A percentile compares a stretch with the other conserved stretches of the same genome.
These are phyloP conservation scores for Nemania abortiva DNA, from an alignment of 2,329 filamentous ascomycete genomes.

Conservation along the genomic window DNA sequence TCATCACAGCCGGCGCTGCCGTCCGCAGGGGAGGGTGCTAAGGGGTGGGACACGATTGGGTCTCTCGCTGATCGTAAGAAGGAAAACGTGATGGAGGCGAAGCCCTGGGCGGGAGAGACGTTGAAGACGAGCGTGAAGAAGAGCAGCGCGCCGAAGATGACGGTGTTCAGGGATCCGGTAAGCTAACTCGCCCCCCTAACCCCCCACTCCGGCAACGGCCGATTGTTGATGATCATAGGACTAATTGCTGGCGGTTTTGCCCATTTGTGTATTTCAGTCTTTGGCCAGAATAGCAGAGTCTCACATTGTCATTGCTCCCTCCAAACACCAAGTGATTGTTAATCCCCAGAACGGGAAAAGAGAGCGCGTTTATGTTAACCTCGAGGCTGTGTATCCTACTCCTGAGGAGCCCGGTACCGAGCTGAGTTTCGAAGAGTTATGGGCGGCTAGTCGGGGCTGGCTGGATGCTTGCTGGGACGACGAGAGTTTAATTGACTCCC, in stretches of 20 bases:
- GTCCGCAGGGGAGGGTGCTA: conserved; percentile 65
- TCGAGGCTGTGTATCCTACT: conserved; percentile 87
- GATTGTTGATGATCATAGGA: conserved; percentile 94
- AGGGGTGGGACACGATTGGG: conserved; percentile 93
- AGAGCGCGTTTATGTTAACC: conserved; percentile 88
- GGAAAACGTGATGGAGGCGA: conserved; percentile 88
- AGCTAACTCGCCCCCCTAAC: conserved; percentile 58
- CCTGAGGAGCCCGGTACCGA: conserved; percentile 78
- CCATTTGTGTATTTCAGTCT: conserved; percentile 65
- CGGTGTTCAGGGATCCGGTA: conserved; percentile 96
- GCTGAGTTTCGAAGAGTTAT: conserved; percentile 90
- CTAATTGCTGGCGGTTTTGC: conserved; percentile 76
- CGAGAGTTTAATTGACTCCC: conserved; percentile 48
- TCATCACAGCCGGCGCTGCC: conserved; percentile 68
- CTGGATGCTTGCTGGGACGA: conserved; percentile 69
- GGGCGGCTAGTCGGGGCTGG: conserved; percentile 81
- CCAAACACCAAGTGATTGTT: conserved; percentile 80
- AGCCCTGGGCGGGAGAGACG: conserved; percentile 92
- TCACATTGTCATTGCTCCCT: conserved; percentile 76
- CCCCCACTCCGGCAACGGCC: conserved; percentile 59
- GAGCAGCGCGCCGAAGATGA: conserved; percentile 81
- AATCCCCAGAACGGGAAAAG: conserved; percentile 86
- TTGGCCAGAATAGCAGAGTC: conserved; percentile 70
- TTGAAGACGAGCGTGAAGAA: conserved; percentile 89
- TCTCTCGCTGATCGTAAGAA: conserved; percentile 90